These are phyloP conservation scores for Emmonsiellopsis sp. DNA, from an alignment of 2,329 filamentous ascomycete species.

Conservation along the genomic window DNA sequence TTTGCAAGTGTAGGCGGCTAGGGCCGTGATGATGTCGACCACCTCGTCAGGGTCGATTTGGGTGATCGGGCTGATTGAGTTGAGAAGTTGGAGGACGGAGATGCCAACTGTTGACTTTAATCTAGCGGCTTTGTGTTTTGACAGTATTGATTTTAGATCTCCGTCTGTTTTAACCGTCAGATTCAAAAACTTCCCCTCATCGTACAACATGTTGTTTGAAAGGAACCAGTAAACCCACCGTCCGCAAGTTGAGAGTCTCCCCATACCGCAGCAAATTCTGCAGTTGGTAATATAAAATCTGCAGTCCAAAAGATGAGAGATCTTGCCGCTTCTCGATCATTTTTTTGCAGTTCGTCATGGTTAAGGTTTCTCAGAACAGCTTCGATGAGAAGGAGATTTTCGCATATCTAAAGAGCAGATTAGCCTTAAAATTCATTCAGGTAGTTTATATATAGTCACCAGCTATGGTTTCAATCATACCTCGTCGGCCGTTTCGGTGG, in stretches of 20 bases:
- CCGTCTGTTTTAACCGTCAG: slow-evolving; percentile 9
- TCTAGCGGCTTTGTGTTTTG: slow-evolving; percentile 17
- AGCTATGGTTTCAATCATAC: slow-evolving; percentile 13
- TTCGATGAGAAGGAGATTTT: slow-evolving; percentile 23
- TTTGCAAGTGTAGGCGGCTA: slow-evolving; percentile 25
- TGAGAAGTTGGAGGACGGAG: slow-evolving; percentile 19
- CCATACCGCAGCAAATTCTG: slow-evolving; percentile 21
- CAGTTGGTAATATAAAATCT: slow-evolving; percentile 21
- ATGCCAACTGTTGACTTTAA: slow-evolving; percentile 22
- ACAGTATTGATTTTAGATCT: slow-evolving; percentile 6
- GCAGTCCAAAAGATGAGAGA: slow-evolving; percentile 26
- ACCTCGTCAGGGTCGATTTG: slow-evolving; percentile 13
- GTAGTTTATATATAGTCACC: neutral
- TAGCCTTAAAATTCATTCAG: neutral
- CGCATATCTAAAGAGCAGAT: slow-evolving; percentile 19
- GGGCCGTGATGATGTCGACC: slow-evolving; percentile 20
- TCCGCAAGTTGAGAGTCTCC: slow-evolving; percentile 18
- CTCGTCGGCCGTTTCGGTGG: slow-evolving; percentile 12
- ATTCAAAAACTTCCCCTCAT: too few relatives aligned
- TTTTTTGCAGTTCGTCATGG: slow-evolving; percentile 11
- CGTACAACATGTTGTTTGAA: neutral
- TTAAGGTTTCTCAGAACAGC: slow-evolving; percentile 16
- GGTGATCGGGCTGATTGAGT: slow-evolving; percentile 12
- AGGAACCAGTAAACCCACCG: slow-evolving; percentile 5
- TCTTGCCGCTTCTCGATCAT: slow-evolving; percentile 18